Conservation (phyloP, 768 basidiomycete genomes). For the Lentinula lateritia region DNA sequence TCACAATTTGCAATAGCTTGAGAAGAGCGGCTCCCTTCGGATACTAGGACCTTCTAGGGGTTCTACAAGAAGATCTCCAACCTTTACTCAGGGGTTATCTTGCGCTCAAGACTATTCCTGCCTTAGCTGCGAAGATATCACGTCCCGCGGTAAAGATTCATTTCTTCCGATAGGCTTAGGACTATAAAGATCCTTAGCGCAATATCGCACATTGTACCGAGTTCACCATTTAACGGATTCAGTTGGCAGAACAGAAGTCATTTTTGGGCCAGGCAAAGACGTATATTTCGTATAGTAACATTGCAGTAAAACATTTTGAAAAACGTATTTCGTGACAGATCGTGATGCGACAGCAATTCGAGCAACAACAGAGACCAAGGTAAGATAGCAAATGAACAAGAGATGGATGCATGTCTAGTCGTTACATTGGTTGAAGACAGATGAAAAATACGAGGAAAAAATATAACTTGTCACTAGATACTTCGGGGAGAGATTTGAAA, state of each 20-base stretch:
- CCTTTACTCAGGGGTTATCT: background rate
- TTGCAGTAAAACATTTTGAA: slow-evolving; percentile 8
- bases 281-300: slow-evolving; percentile 16
- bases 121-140: too few species aligned
- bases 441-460: background rate
- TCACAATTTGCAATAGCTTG: background rate
- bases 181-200: background rate
- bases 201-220: background rate
- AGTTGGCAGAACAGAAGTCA: background rate
- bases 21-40: background rate
- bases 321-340: slow-evolving; percentile 15
- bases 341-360: slow-evolving; percentile 23
- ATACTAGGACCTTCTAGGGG: background rate
- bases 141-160: background rate
- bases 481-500: slow-evolving; percentile 8
- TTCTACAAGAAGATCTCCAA: background rate
- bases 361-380: slow-evolving; percentile 20
- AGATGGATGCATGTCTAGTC: slow-evolving; percentile 63
- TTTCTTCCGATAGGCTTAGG: background rate
- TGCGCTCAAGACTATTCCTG: too few species aligned
- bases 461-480: slow-evolving; percentile 7
- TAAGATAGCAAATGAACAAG: slow-evolving; percentile 23
- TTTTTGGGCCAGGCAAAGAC: slow-evolving; percentile 5
- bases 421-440: slow-evolving; percentile 45
- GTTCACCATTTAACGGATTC: background rate